phyloP scores from a whole-genome alignment of 1,284 basidiomycete species.

The Boletus semigastroideus region DNA sequence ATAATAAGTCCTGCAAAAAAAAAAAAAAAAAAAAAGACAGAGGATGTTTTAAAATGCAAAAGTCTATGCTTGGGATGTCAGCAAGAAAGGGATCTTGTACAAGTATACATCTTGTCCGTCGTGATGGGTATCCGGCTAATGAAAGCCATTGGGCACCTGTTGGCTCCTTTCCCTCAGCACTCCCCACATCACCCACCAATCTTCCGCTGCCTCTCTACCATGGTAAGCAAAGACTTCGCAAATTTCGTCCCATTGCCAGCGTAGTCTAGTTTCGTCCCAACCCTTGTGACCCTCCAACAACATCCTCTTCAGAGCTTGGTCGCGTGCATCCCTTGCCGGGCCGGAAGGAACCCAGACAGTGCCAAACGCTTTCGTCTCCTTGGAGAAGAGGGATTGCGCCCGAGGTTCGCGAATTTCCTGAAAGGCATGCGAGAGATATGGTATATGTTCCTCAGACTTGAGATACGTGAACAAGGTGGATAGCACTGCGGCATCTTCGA shows the following conservation, averaged over 20 bases:
- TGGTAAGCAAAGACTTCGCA: conserved; percentile 45
- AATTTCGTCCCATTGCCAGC: conserved; percentile 44
- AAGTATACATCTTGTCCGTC: conserved; percentile 5
- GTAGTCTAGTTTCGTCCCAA: conserved; percentile 32
- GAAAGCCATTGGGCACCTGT: conserved; percentile 1
- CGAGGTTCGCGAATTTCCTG: conserved; percentile 44
- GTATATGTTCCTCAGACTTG: conserved; percentile 40
- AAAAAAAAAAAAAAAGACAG: too few relatives aligned
- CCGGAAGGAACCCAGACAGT: conserved; percentile 39
- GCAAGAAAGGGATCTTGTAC: conserved; percentile 4
- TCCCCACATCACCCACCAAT: conserved; percentile 50
- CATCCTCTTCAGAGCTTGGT: conserved; percentile 36
- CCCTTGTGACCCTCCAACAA: conserved; percentile 26
- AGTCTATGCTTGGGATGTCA: background rate
- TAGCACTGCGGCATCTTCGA: conserved; percentile 46
- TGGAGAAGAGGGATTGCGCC: conserved; percentile 24
- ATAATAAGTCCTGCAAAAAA: conserved; percentile 1
- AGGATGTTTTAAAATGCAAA: background rate
- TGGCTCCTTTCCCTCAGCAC: conserved; percentile 35
- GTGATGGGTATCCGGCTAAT: conserved; percentile 10
- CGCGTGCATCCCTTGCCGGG: conserved; percentile 38
- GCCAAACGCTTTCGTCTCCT: conserved; percentile 26
- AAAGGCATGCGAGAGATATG: conserved; percentile 41
- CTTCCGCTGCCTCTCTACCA: conserved; percentile 44
- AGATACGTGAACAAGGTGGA: conserved; percentile 45